phyloP scores from a whole-genome alignment of 495 filamentous ascomycete species.

The Podospora conica region DNA sequence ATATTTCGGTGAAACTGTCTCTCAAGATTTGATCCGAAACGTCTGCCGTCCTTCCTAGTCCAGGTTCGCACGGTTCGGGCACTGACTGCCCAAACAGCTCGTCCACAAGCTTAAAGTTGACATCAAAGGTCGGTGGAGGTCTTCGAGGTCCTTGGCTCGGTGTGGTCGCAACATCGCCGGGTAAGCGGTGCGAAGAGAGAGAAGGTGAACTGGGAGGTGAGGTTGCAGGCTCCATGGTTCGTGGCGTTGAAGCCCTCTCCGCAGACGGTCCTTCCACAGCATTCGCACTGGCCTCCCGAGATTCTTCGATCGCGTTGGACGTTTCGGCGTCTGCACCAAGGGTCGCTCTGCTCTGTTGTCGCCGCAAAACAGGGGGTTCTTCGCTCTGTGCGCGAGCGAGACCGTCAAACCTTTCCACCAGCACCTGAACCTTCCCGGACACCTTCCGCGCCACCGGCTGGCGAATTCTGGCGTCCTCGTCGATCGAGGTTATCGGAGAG shows the following conservation, averaged over 20 bases:
- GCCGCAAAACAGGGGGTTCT: constrained; percentile 19
- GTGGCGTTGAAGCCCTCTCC: background rate
- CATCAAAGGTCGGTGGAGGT: constrained; percentile 29
- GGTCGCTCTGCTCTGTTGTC: constrained; percentile 11
- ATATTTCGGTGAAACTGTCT: constrained; percentile 45
- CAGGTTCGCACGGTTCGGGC: background rate
- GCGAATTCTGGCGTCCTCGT: constrained; percentile 39
- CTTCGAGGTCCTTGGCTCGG: constrained; percentile 19
- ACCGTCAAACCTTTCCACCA: constrained; percentile 45
- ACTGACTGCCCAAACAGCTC: constrained; percentile 36
- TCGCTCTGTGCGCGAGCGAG: constrained; percentile 33
- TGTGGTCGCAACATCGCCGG: background rate
- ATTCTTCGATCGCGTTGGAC: constrained; percentile 39
- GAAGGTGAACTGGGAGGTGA: background rate
- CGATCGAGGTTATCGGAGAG: constrained; percentile 49
- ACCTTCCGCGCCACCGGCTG: constrained; percentile 22
- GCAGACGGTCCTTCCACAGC: background rate
- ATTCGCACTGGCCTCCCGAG: constrained; percentile 43
- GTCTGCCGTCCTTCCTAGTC: constrained; percentile 8
- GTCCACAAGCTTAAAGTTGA: constrained; percentile 37
- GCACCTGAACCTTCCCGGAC: constrained; percentile 40
- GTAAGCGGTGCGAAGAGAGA: background rate
- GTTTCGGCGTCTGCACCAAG: background rate
- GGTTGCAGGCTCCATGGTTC: background rate
- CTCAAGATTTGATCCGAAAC: constrained; percentile 34